Conservation (phyloP, 2,329 filamentous ascomycete genomes). For the Lecanicillium sp. region DNA sequence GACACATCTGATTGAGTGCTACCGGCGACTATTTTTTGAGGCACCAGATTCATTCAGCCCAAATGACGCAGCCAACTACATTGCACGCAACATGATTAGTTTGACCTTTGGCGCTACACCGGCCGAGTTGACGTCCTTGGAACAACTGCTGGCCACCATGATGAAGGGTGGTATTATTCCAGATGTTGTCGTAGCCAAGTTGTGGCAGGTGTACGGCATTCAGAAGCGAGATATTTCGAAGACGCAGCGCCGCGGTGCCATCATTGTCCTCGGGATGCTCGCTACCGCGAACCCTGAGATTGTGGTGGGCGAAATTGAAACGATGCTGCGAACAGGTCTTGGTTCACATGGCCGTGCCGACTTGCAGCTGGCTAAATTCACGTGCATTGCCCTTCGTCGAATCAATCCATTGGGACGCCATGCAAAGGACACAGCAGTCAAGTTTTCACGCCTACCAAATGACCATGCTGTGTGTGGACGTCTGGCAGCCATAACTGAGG, state of each 20-base stretch:
- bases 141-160: slow-evolving; percentile 94
- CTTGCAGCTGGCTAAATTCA: slow-evolving; percentile 86
- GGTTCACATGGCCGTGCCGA: slow-evolving; percentile 74
- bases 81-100: slow-evolving; percentile 98
- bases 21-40: slow-evolving; percentile 92
- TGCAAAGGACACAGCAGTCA: slow-evolving; percentile 61
- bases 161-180: slow-evolving; percentile 88
- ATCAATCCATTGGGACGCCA: slow-evolving; percentile 83
- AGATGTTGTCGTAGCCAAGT: slow-evolving; percentile 77
- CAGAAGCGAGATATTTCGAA: slow-evolving; percentile 90
- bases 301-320: slow-evolving; percentile 89
- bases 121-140: slow-evolving; percentile 88
- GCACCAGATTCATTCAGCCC: slow-evolving; percentile 80
- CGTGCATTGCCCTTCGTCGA: slow-evolving; percentile 83
- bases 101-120: slow-evolving; percentile 92
- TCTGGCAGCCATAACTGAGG: slow-evolving; percentile 77
- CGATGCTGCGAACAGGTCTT: slow-evolving; percentile 84
- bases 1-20: slow-evolving; percentile 92
- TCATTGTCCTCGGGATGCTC: slow-evolving; percentile 95
- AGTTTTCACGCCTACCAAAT: slow-evolving; percentile 75
- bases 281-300: slow-evolving; percentile 89
- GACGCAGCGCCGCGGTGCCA: slow-evolving; percentile 82
- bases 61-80: slow-evolving; percentile 90
- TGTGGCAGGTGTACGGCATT: slow-evolving; percentile 96
- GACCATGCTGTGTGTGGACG: slow-evolving; percentile 81